Base-by-base conservation (phyloP, 805 yeast species). In the Isabelozyma pseudorhagii region DNA sequence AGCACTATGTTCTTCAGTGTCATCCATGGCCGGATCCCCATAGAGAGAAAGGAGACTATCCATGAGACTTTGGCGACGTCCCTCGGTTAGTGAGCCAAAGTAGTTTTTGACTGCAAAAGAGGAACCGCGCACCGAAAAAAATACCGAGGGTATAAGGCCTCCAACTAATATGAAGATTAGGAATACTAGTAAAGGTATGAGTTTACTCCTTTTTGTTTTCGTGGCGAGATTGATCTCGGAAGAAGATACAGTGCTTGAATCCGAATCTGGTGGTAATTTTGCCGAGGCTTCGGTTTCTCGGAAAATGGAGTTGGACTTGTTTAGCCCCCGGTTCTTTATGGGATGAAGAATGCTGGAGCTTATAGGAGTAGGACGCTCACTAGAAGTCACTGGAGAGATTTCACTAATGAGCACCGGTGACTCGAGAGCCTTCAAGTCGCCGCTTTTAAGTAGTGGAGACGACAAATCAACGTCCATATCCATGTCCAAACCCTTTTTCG, bases 71-170 rank as follows among this genome's bases (percentile, higher is more conserved):
- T 31, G 36, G 10, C 36, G 36, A 31, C n/a, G 5, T 31, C 36
- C 5, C n/a, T 9, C 36, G 5, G 36, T 31, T 31, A 42, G 27
- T 14, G 38, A 31, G 7, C 27, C 15, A 42, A 42, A 11, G 15
- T 42, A 42, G 38, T 42, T 42, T 28, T 42, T 28, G 45, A 17
- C 18, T 11, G 45, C 15, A 11, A 42, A 17, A 42, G 36, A 27
- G 4, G 45, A 42, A 14, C 45, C 45, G 2, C 27, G n/a, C 13
- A 42, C 14, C 38, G 45, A 13, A 28, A 42, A 42, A 28, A 67
- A 54, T 1, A 59, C 50, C 3, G 58, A 45, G 1, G 69, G 68
- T 18, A 63, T 45, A 41, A 62, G 60, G 9, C 53, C 56, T 10
- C 50, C 51, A 18, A 59, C 14, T 11, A 59, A 42, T 6, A 58